Percentiles rank a stretch among this genome's conserved stretches.
These are phyloP conservation scores for Malassezia cuniculi DNA, from an alignment of 1,284 basidiomycete genomes.

Conservation along the genomic window DNA sequence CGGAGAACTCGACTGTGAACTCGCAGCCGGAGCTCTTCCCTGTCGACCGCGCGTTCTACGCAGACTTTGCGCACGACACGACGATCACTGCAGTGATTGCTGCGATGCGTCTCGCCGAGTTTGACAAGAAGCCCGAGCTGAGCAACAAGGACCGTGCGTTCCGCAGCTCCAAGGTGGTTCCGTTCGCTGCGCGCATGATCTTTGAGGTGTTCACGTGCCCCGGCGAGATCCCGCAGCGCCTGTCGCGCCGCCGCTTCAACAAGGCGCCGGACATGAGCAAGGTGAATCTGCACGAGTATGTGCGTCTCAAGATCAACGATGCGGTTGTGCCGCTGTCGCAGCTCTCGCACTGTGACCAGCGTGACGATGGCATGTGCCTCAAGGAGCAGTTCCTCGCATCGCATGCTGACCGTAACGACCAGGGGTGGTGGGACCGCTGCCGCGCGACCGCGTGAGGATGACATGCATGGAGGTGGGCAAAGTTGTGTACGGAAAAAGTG, in stretches of 20 bases:
- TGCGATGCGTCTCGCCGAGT: slow-evolving; percentile 21
- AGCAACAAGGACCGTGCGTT: slow-evolving; percentile 13
- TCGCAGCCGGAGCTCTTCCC: slow-evolving; percentile 28
- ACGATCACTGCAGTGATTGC: slow-evolving; percentile 33
- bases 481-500: background rate
- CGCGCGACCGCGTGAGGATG: background rate
- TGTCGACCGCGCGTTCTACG: slow-evolving; percentile 30
- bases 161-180: slow-evolving; percentile 25
- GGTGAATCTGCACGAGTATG: background rate
- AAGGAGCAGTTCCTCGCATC: slow-evolving; percentile 19
- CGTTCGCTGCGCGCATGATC: slow-evolving; percentile 33
- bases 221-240: background rate
- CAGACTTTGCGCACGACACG: slow-evolving; percentile 43
- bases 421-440: slow-evolving; percentile 21
- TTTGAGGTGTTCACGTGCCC: slow-evolving; percentile 30
- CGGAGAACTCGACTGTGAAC: slow-evolving; percentile 37
- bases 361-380: slow-evolving; percentile 28
- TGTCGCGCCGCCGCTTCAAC: background rate
- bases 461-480: background rate
- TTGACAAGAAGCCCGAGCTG: slow-evolving; percentile 13
- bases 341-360: slow-evolving; percentile 19
- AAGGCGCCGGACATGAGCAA: background rate
- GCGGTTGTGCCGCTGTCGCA: slow-evolving; percentile 20
- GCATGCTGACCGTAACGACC: slow-evolving; percentile 17
- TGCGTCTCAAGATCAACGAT: slow-evolving; percentile 14